Base-by-base conservation (phyloP, 2,329 filamentous ascomycete genomes). In the Mariannaea sp. region DNA sequence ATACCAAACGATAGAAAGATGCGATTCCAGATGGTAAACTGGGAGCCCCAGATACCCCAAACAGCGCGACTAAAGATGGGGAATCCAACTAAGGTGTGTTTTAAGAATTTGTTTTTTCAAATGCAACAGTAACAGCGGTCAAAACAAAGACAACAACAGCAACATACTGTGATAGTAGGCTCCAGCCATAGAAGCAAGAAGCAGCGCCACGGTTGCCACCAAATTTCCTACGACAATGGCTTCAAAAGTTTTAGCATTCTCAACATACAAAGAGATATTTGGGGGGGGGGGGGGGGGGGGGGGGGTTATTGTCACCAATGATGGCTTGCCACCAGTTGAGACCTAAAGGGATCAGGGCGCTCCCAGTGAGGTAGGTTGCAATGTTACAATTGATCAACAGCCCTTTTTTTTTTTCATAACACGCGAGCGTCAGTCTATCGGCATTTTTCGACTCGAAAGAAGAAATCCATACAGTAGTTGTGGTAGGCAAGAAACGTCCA, bases 331-430 rank as follows among this genome's bases (percentile, higher is more conserved):
- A 76, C 70, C 72, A 75, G 2, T 67, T 73, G 14, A 75, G 65
- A 3, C 73, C 73, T 10, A 74, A 51, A 1, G 73, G 70, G 40
- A 76, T 74, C 16, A 76, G 66, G n/a, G 73, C 70, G 36, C 73
- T 75, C 27, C 73, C 73, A 0, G 72, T 73, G 14, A 75, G 62
- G 47, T 72, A 76, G 1, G 71, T 75, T 1, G 73, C 68, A 54
- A 76, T 75, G 54, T 73, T 76, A 53, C 70, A 76, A 54, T 79
- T 78, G 58, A 77, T 72, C 39, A 80, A 59, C n/a, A 79, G 66
- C 76, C 75, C 75, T 77, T 22, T n/a, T n/a, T n/a, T n/a, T n/a
- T n/a, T n/a, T n/a, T n/a, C n/a, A n/a, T n/a, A n/a, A n/a, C n/a
- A n/a, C n/a, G n/a, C n/a, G n/a, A n/a, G n/a, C n/a, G n/a, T n/a